Evolutionary conservation across 1,284 basidiomycete species (phyloP), one percentile per base, ranked within the genome.

Genomic region (Puccinia hordei): DNA sequence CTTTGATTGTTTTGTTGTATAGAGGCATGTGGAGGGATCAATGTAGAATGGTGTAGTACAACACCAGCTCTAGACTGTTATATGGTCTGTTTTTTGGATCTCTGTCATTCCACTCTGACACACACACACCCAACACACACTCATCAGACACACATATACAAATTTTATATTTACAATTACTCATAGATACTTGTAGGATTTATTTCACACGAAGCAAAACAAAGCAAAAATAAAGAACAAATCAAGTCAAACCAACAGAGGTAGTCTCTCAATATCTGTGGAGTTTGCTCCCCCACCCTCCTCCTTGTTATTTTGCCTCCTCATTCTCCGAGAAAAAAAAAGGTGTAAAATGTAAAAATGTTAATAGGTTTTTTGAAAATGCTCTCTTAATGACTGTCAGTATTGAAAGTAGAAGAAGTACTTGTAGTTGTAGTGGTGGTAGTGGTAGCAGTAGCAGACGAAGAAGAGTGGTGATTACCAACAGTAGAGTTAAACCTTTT

Each of bases 401-500:
- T 59, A 33, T 10, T 33, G 57, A 59, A 30, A 59, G 35, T 44
- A 44, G 38, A 41, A 71, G 27, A 24, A 33, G n/a, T 71, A 59
- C 24, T 27, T 33, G 49, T 57, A 51, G 71, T 53, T 24, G 71
- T 27, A 59, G 55, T 57, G 59, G 33, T 9, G 22, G 24, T 22
- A 73, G 71, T 35, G 41, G 71, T 19, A 38, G 49, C 24, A n/a
- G 55, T n/a, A 33, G 17, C 3, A n/a, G 55, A 41, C 41, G 53
- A 57, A 2, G 71, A 38, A 24, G 49, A 57, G 49, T 57, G 55
- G 46, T 68, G 53, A 38, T 80, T 80, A 9, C 51, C 77, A 30
- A 80, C 55, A 17, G 66, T 80, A 1, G 35, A 53, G 63, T 80
- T 80, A 24, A 72, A 80, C n/a, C 77, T 27, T 24, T 80, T 80